Conservation (phyloP, 768 basidiomycete genomes). For the Phylloporus sp. region DNA sequence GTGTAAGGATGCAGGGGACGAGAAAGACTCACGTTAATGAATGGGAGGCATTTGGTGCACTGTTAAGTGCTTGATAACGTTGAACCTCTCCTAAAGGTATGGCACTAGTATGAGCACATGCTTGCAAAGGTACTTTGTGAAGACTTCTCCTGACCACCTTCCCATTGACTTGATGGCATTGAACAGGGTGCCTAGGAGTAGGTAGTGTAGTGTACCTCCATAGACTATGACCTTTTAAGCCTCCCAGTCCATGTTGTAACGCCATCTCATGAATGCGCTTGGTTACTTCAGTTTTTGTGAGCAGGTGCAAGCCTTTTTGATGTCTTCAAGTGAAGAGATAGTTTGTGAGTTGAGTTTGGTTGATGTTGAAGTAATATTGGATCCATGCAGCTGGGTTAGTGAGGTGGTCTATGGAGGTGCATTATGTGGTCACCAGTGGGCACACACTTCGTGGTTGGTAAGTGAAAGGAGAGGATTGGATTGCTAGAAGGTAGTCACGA, state of each 20-base stretch:
- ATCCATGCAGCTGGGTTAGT: constrained; percentile 25
- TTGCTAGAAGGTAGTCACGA: not conserved
- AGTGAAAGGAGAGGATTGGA: not conserved
- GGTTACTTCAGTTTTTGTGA: constrained; percentile 29
- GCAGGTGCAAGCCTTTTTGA: constrained; percentile 12
- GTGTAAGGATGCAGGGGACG: not conserved
- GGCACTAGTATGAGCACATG: not conserved
- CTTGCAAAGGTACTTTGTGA: not conserved
- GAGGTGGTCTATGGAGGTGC: constrained; percentile 23
- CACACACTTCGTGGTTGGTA: too few relatives aligned
- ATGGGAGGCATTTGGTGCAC: not conserved
- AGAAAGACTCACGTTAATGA: not conserved
- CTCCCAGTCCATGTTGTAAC: not conserved
- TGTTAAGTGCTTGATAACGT: too few relatives aligned
- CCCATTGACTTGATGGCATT: not conserved
- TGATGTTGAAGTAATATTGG: constrained; percentile 29
- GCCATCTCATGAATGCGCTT: constrained; percentile 10
- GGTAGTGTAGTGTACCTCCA: too few relatives aligned
- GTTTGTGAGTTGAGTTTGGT: constrained; percentile 2
- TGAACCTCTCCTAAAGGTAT: not conserved
- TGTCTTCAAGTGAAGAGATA: constrained; percentile 33
- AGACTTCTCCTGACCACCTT: not conserved
- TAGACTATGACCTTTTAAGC: too few relatives aligned
- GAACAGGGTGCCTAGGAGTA: not conserved
- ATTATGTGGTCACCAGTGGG: constrained; percentile 11